Conservation (phyloP, 176 grass and related monocot species). For the Phragmites australis region DNA sequence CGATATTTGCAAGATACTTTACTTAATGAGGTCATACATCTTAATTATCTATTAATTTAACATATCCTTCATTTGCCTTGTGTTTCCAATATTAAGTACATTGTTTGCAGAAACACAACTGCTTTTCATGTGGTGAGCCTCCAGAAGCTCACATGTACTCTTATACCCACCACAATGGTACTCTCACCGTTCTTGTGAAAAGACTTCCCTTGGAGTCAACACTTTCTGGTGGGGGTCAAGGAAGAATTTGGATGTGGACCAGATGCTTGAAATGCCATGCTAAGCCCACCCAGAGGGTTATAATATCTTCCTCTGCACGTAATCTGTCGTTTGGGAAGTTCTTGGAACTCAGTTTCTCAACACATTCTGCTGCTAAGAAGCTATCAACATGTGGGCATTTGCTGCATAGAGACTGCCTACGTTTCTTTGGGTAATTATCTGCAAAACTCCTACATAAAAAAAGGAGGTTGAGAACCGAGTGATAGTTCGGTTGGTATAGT, state of each 20-base stretch:
- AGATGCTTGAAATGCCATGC: conserved; percentile 78
- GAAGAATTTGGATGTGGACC: conserved; percentile 98
- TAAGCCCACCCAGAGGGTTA: conserved; percentile 59
- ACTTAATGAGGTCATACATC: conserved; percentile 68
- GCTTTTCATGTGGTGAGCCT: conserved; percentile 72
- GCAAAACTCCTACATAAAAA: conserved; percentile 6
- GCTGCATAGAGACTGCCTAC: conserved; percentile 84
- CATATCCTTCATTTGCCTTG: conserved; percentile 27
- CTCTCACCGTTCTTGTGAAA: conserved; percentile 76
- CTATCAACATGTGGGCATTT: conserved; percentile 78
- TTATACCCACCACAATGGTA: conserved; percentile 86
- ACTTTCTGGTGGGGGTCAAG: conserved; percentile 57
- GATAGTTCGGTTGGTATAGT: too few relatives aligned
- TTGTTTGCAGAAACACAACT: conserved; percentile 68
- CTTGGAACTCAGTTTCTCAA: conserved; percentile 93
- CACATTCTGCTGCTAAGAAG: conserved; percentile 74
- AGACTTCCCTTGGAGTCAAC: conserved; percentile 41
- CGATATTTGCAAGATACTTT: conserved; percentile 74
- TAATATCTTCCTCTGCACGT: conserved; percentile 71
- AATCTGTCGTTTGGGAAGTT: conserved; percentile 94
- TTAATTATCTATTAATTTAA: conserved; percentile 43
- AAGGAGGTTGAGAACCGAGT: too few relatives aligned
- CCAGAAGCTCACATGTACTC: conserved; percentile 73
- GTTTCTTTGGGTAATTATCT: conserved; percentile 89
- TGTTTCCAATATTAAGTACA: conserved; percentile 24